Evolutionary conservation across 768 basidiomycete genomes (phyloP).

Genomic region (Terana coerulea): DNA sequence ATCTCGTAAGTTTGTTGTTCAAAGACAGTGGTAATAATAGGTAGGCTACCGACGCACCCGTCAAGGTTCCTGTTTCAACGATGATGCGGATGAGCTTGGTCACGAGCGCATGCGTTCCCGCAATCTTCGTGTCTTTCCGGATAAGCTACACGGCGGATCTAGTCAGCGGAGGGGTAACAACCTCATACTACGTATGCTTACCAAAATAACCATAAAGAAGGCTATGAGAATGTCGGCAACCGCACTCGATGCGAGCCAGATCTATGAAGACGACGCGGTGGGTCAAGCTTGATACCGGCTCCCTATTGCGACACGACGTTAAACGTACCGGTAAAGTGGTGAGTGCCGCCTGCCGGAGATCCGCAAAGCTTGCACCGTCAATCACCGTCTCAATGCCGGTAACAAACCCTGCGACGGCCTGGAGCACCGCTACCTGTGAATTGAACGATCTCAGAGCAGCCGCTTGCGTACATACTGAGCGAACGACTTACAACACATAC

Average conservation of each 20-base stretch:
- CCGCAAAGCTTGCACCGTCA: too few species aligned
- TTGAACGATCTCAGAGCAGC: not conserved
- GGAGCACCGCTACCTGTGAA: not conserved
- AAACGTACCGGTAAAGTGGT: not conserved
- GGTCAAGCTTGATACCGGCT: not conserved
- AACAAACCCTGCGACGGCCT: too few species aligned
- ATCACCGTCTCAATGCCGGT: not conserved
- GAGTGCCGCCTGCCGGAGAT: not conserved
- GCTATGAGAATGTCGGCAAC: slow-evolving; percentile 27
- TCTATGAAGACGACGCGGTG: slow-evolving; percentile 5
- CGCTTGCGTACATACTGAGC: not conserved
- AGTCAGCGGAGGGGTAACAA: too few species aligned
- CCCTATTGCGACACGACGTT: not conserved
- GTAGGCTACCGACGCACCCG: too few species aligned
- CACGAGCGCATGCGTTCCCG: not conserved
- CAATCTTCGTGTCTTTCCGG: too few species aligned
- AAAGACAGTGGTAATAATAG: not conserved
- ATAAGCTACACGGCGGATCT: too few species aligned
- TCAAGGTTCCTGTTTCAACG: slow-evolving; percentile 1
- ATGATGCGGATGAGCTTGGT: not conserved
- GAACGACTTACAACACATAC: not conserved
- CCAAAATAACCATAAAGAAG: slow-evolving; percentile 14
- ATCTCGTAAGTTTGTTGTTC: not conserved
- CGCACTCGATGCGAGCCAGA: slow-evolving; percentile 21
- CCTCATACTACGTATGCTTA: slow-evolving; percentile 26